Base-by-base conservation (phyloP, 202 grass and related monocot species). In the Digitaria exilis region DNA sequence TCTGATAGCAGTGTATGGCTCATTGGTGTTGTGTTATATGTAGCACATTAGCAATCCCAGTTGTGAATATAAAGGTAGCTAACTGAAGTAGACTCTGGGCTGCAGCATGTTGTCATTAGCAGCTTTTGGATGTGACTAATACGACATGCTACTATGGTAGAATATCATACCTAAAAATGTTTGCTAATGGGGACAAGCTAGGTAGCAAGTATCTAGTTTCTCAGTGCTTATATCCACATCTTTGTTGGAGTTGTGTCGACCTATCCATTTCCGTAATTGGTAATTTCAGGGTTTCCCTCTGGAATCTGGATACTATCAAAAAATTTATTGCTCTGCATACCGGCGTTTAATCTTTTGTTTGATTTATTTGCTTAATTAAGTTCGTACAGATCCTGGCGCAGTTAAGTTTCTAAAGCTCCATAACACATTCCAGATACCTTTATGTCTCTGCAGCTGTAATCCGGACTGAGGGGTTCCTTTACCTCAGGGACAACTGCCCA, bases 361-460 rank as follows among this genome's bases (percentile, higher is more conserved):
- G 67, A 25, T 86, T 86, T 69, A 46, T 69, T 52, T 70, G 43
- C 30, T 11, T 64, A 88, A 86, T 66, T 85, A 76, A 69, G 89
- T 89, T 81, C 82, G 24, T 83, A 34, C 82, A 76, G n/a, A 66
- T 86, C 25, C 58, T 54, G 58, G 68, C 32, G 11, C 78, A 82
- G 77, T 82, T 91, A 66, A 87, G 86, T 94, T 87, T 88, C 65
- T 87, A 65, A 85, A 85, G 63, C 72, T 87, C 28, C 69, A 88
- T 97, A 91, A 91, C 90, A 89, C 89, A 82, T 96, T 92, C 88
- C 85, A 89, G 92, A 90, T 92, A 65, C 80, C 71, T 81, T 92
- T 82, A 86, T 91, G 82, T 95, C 68, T 83, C 79, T 98, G 92
- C 96, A 98, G 96, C 96, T 92, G 91, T 98, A 78, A 98, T 98